Evolutionary conservation across 2,329 filamentous ascomycete species (phyloP), one percentile per base, ranked within the genome.

Genomic region (Botrytis galanthina): DNA sequence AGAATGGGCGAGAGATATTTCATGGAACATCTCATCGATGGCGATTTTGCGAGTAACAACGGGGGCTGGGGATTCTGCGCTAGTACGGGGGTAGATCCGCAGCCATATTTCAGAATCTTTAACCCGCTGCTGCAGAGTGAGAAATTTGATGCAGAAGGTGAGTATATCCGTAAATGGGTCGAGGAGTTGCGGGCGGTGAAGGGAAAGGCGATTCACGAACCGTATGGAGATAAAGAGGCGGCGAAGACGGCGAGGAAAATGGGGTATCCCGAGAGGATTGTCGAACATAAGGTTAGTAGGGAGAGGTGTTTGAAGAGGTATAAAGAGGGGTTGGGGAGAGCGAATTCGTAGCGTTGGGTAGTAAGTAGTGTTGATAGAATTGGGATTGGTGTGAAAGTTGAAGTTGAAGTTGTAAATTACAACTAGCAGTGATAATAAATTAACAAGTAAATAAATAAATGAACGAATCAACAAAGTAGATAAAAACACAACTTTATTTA

Each of bases 81-180:
- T 7, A 89, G 86, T 29, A 91, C 90, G 0, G 92, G 93, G 1
- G 92, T 94, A 10, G 93, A 97, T 81, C 92, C 93, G 1, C 93
- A 97, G 82, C 94, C 94, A 0, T 97, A 97, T 80, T 97, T 97
- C 76, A 87, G 94, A 10, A 92, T 97, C 70, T 97, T 97, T 83
- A 97, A 97, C 78, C 94, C 94, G 0, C 81, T 94, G 62, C 83
- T 93, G 29, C 94, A 97, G 84, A 93, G 92, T 77, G 93, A 96
- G 85, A 95, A 92, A 82, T 97, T 97, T 78, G 94, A 97, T 80
- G 84, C 87, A 0, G 85, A 91, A 0, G 95, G 94, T 0, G 88
- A 89, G 26, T 97, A 95, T 80, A 97, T 97, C 73, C 87, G 92
- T 54, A 89, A 89, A 74, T 97, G 94, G 94, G 85, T 97, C 14